Evolutionary conservation across 2,329 filamentous ascomycete species (phyloP), one percentile per base, ranked within the genome.

Genomic region (Aspergillus sp.): DNA sequence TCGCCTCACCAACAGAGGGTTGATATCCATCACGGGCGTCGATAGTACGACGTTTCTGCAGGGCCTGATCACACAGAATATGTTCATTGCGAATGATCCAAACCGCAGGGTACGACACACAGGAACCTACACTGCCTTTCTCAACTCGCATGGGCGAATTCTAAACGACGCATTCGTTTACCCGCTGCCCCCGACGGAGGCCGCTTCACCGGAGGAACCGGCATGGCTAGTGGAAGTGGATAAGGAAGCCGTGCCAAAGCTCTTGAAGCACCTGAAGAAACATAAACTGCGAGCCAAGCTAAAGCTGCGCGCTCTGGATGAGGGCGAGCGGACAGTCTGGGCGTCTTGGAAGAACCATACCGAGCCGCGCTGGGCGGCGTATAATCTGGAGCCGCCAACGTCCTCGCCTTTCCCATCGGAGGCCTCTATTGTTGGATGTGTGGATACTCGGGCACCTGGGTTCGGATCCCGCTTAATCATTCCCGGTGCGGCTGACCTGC

Each of bases 161-260:
- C 79, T 97, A 44, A 85, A 93, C 77, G 95, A 99, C 76, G 89
- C 92, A 52, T 96, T 98, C 74, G 81, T 99, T 48, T 97, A 96
- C 79, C 88, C 87, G 0, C 64, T 73, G 77, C 84, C 62, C 68
- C 75, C 46, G 68, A 56, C 67, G 52, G 54, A 66, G 19, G 66
- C 60, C 48, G 63, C 47, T 24, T 49, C 58, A 5, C 49, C 52
- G 11, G 66, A 61, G 45, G 75, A 67, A 56, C 68, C 69, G 4
- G 76, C 81, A 30, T 93, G 89, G 80, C 75, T 96, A 58, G 82
- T 99, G 59, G 95, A 99, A 70, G 89, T 93, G 12, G 93, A 96
- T 74, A 85, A 84, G 5, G 77, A 77, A 4, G 84, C 92, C 67
- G 84, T 85, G 0, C 76, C 82, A 2, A 76, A 72, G 3, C 73